Evolutionary conservation across 768 basidiomycete genomes (phyloP).

Genomic region (Lenzites betulinus): DNA sequence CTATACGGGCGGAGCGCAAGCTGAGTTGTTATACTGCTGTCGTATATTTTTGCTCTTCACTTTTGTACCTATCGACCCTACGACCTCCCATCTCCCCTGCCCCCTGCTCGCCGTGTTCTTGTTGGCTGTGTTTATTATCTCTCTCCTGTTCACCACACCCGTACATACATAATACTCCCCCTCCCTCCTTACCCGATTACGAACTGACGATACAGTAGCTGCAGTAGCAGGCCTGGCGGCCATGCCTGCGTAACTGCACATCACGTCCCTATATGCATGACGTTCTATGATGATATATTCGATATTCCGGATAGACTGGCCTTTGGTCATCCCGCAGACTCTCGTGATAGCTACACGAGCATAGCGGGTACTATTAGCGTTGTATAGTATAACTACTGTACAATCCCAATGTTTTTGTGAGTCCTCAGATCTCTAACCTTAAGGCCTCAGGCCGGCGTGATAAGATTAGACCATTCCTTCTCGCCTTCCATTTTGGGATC

Average conservation of each 20-base stretch:
- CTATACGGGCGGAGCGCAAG: constrained; percentile 19
- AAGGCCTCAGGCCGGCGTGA: no score
- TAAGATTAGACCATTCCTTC: neutral
- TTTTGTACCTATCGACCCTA: neutral
- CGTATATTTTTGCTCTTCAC: neutral
- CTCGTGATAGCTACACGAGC: no score
- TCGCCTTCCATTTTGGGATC: neutral
- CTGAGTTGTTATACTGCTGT: neutral
- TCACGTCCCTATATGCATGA: constrained; percentile 26
- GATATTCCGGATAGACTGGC: constrained; percentile 3
- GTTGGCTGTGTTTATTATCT: constrained; percentile 5
- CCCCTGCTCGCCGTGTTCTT: constrained; percentile 1
- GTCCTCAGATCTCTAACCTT: neutral
- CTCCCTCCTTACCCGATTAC: constrained; percentile 19
- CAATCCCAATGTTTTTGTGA: neutral
- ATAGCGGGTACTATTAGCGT: no score
- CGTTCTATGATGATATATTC: constrained; percentile 24
- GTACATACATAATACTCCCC: constrained; percentile 12
- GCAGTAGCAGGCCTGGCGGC: constrained; percentile 18
- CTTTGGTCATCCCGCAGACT: neutral
- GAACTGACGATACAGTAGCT: constrained; percentile 29
- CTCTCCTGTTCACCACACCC: neutral
- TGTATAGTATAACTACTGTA: no score
- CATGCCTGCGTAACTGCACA: constrained; percentile 16
- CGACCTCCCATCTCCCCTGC: neutral